phyloP scores from a whole-genome alignment of 2,329 filamentous ascomycete species.

The Ophiosphaerella narmari region DNA sequence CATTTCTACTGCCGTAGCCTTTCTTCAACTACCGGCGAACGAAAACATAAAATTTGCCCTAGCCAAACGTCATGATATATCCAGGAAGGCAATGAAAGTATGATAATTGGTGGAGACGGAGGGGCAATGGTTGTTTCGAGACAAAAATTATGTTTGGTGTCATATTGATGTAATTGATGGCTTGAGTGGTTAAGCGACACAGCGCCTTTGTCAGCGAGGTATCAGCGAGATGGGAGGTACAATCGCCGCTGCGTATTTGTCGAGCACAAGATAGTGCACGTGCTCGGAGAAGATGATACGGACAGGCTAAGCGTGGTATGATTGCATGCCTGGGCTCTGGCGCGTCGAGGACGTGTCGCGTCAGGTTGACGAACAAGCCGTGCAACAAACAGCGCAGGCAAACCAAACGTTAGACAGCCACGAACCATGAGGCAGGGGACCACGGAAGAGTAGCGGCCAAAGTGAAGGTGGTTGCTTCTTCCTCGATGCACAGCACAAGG shows the following conservation, averaged over 20 bases:
- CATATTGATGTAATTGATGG: slow-evolving; percentile 29
- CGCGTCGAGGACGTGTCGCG: not conserved
- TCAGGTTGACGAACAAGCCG: not conserved
- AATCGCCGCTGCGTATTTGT: not conserved
- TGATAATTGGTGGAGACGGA: slow-evolving; percentile 12
- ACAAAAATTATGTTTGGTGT: slow-evolving; percentile 24
- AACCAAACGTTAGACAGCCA: too few relatives aligned
- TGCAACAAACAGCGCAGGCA: too few relatives aligned
- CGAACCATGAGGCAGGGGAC: too few relatives aligned
- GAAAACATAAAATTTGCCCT: slow-evolving; percentile 22
- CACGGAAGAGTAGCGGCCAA: not conserved
- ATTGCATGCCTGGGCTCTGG: too few relatives aligned
- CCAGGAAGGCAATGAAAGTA: slow-evolving; percentile 20
- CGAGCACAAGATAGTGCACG: not conserved
- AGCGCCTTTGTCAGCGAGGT: not conserved
- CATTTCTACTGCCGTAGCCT: slow-evolving; percentile 9
- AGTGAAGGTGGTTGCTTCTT: slow-evolving; percentile 27
- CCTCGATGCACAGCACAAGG: slow-evolving; percentile 42
- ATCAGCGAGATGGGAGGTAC: not conserved
- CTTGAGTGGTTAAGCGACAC: not conserved
- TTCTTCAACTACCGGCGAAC: slow-evolving; percentile 26
- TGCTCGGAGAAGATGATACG: too few relatives aligned
- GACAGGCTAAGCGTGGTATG: too few relatives aligned
- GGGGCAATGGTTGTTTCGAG: slow-evolving; percentile 14
- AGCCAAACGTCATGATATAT: slow-evolving; percentile 37